Percentiles rank a stretch among this genome's conserved stretches.
Evolutionary conservation across 345 rosid species (phyloP).

Genomic region (Theobroma cacao): DNA sequence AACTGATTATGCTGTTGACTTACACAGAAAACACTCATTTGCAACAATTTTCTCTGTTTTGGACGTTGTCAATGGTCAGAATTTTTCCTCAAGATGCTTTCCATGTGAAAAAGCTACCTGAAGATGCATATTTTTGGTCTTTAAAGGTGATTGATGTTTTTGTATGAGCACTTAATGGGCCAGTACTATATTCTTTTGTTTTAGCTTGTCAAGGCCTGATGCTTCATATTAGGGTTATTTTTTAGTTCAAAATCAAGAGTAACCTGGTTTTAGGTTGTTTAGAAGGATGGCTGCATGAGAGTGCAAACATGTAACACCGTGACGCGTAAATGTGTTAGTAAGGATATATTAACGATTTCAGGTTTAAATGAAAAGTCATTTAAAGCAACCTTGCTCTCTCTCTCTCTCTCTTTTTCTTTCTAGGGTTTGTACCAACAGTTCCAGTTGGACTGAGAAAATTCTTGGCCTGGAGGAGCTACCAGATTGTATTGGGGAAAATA

Average conservation of each 20-base stretch:
- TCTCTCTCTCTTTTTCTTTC: no score
- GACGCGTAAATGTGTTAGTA: neutral
- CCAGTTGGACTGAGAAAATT: conserved; percentile 75
- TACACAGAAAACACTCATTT: neutral
- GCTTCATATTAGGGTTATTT: neutral
- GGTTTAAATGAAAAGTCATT: neutral
- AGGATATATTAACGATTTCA: neutral
- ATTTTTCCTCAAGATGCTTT: neutral
- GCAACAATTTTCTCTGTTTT: neutral
- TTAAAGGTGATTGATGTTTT: neutral
- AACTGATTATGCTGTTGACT: neutral
- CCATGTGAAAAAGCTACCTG: neutral
- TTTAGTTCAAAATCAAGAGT: neutral
- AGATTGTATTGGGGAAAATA: conserved; percentile 42
- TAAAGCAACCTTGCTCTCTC: neutral
- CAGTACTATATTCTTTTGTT: neutral
- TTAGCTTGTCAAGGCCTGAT: neutral
- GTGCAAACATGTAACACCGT: neutral
- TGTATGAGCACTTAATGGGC: neutral
- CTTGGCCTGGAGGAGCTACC: conserved; percentile 63
- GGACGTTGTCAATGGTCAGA: neutral
- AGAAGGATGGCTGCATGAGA: neutral
- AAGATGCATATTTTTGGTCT: neutral
- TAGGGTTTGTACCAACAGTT: conserved; percentile 78
- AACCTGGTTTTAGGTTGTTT: neutral